Base-by-base conservation (phyloP, 2,329 filamentous ascomycete species). In the Aspergillus glaucus region DNA sequence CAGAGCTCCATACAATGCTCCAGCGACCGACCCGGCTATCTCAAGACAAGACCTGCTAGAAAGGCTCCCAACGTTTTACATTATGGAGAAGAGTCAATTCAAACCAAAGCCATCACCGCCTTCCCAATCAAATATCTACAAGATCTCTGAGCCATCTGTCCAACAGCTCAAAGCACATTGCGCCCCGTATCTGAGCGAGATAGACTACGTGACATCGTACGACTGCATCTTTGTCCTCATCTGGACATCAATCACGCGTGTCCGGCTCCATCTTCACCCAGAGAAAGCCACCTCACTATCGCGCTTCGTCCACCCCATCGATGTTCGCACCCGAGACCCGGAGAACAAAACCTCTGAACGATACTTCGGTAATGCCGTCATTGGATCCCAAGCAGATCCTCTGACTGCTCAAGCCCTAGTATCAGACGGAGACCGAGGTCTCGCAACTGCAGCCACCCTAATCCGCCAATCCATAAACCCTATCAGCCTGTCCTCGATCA, bases 311-410 rank as follows among this genome's bases (percentile, higher is more conserved):
- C 56, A 61, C 43, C 57, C 58, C 15, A 53, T 61, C 21, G 50
- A 60, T 39, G 47, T 57, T 4, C 58, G 58, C 41, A 32, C 54
- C 8, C 53, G 58, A 41, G 58, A 61, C 24, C 54, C 53, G 19
- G 49, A 53, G 26, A 42, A 56, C 12, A 48, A 41, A 43, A 53
- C 53, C 9, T 58, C 57, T 1, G 32, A 50, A 6, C 44, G 26
- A n/a, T 61, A 60, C 41, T 61, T 61, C 15, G 58, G 58, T 14
- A 61, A 61, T 26, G 57, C 50, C 1, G 55, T 57, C 9, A 49
- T 58, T 14, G 50, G 43, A 15, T 21, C 53, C 12, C 53, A 51
- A 32, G 54, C 52, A 8, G 55, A 54, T 1, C 57, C 58, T 10
- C 8, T 52, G 0, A 15, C 43, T 17, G 50, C 50, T 34, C 22